These are phyloP conservation scores for Penicillium sp. DNA, from an alignment of 2,329 filamentous ascomycete genomes.

Conservation along the genomic window DNA sequence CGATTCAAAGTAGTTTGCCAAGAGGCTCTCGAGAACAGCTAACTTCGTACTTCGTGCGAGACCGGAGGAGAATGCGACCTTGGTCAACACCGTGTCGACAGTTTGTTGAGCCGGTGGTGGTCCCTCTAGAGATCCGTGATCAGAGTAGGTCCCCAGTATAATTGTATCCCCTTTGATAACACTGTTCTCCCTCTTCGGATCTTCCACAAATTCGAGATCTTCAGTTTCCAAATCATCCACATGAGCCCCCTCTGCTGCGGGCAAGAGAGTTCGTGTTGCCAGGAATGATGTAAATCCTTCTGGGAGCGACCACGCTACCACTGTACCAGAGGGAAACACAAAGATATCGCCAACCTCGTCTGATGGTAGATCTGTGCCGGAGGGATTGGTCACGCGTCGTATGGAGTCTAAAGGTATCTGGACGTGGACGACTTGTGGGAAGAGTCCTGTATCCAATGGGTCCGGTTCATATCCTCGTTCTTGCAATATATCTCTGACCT, in stretches of 20 bases:
- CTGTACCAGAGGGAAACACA: conserved; percentile 89
- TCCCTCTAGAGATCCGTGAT: conserved; percentile 20
- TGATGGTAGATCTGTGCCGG: conserved; percentile 37
- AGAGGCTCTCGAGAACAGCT: conserved; percentile 79
- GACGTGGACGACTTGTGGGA: conserved; percentile 65
- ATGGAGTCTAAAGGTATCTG: conserved; percentile 50
- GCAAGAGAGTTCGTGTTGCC: conserved; percentile 69
- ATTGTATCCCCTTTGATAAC: conserved; percentile 84
- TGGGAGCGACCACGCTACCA: conserved; percentile 88
- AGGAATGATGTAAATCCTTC: conserved; percentile 68
- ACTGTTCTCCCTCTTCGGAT: conserved; percentile 69
- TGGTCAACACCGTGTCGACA: conserved; percentile 71
- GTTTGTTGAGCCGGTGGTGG: conserved; percentile 32
- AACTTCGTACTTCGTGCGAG: conserved; percentile 91
- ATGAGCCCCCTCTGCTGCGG: conserved; percentile 74
- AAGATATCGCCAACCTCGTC: conserved; percentile 77
- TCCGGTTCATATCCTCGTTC: conserved; percentile 62
- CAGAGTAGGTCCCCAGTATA: conserved; percentile 72
- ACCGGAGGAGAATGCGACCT: conserved; percentile 94
- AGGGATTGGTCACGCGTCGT: conserved; percentile 44
- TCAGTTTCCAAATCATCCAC: conserved; percentile 74
- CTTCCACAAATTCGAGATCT: conserved; percentile 82
- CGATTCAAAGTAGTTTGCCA: conserved; percentile 81
- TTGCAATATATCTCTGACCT: conserved; percentile 58
- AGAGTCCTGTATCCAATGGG: conserved; percentile 60